Evolutionary conservation across 164 flowering plant genomes (phyloP).

Genomic region (Akebia trifoliata): DNA sequence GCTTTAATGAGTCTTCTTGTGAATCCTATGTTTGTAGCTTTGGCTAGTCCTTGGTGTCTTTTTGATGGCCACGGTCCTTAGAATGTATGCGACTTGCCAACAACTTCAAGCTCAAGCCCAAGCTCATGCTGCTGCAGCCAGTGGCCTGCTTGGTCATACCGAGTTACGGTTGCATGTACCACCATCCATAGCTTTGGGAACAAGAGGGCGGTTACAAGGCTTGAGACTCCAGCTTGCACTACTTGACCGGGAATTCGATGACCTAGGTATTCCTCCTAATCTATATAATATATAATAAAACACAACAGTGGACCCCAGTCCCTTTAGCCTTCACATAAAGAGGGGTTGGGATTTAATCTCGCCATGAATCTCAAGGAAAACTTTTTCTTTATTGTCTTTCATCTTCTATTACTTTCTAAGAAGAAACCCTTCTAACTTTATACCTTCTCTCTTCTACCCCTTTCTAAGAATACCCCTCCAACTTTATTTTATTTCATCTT

Average conservation of each 20-base stretch:
- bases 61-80: constrained; percentile 80
- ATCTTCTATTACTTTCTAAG: too few species aligned
- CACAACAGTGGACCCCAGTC: too few species aligned
- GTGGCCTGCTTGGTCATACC: constrained; percentile 80
- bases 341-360: too few species aligned
- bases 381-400: too few species aligned
- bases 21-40: constrained; percentile 59
- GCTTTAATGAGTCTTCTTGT: too few species aligned
- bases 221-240: constrained; percentile 98
- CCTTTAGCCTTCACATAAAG: too few species aligned
- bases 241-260: constrained; percentile 96
- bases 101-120: constrained; percentile 97
- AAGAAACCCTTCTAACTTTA: too few species aligned
- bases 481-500: too few species aligned
- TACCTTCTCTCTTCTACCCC: too few species aligned
- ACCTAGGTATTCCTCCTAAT: constrained; percentile 51
- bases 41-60: constrained; percentile 91
- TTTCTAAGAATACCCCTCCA: too few species aligned
- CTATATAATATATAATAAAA: too few species aligned
- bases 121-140: constrained; percentile 86
- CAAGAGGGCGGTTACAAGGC: constrained; percentile 88
- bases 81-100: constrained; percentile 97
- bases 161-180: constrained; percentile 91
- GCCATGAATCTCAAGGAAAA: too few species aligned
- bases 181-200: constrained; percentile 82